These are phyloP conservation scores for Acanthochlamys bracteata DNA, from an alignment of 106 monocot species.

Conservation along the genomic window DNA sequence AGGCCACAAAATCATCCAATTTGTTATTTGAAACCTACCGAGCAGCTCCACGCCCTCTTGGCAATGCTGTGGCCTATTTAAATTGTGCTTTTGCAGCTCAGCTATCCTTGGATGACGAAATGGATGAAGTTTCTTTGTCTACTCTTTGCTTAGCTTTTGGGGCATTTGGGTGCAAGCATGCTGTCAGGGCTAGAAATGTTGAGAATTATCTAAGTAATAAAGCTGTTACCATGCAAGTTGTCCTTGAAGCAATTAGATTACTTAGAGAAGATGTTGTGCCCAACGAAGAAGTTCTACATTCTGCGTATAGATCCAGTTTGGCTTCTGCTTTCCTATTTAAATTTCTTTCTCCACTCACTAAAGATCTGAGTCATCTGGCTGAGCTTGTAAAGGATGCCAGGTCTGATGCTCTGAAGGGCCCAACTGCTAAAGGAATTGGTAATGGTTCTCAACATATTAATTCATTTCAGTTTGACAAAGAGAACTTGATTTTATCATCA, in stretches of 20 bases:
- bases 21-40: conserved; percentile 59
- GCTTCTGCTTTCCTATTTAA: conserved; percentile 65
- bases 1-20: neutral
- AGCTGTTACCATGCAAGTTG: conserved; percentile 35
- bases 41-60: conserved; percentile 68
- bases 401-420: neutral
- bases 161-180: conserved; percentile 54
- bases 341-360: conserved; percentile 40
- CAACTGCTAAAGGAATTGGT: conserved; percentile 4
- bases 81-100: conserved; percentile 72
- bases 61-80: conserved; percentile 66
- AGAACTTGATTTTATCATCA: conserved; percentile 22
- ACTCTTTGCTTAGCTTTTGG: conserved; percentile 60
- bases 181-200: conserved; percentile 49
- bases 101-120: conserved; percentile 15
- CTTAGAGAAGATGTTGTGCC: conserved; percentile 37
- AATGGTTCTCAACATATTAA: neutral
- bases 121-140: conserved; percentile 24
- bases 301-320: conserved; percentile 51
- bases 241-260: conserved; percentile 53
- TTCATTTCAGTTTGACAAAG: conserved; percentile 8
- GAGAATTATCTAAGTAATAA: conserved; percentile 50
- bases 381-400: conserved; percentile 5
- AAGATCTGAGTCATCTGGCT: conserved; percentile 11
- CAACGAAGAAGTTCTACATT: conserved; percentile 41